Evolutionary conservation across 371 early-diverging fungal species (phyloP), one percentile per base, ranked within the genome.

Genomic region (Umbelopsis sp.): DNA sequence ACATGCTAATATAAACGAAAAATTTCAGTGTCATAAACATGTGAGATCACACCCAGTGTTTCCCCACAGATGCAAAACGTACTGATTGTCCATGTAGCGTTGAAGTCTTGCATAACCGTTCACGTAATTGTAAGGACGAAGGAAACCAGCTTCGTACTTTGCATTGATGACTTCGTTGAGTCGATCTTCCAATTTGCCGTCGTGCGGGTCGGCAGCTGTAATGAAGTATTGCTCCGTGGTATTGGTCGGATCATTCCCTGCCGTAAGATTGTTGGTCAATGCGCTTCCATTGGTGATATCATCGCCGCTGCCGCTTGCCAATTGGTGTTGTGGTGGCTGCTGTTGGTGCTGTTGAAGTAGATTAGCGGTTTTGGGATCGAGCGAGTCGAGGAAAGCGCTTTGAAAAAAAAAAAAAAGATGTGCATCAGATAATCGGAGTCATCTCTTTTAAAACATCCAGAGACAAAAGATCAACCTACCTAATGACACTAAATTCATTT

Each of bases 121-220:
- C 68, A 94, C 93, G 80, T 96, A 96, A 78, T 97, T 95, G 86
- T 94, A 96, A 1, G 98, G 98, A 69, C 93, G 94, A 37, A 97
- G 81, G 66, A 95, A 86, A 0, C 98, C 98, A 4, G 97, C 96
- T 65, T 96, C 94, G 70, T 92, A 95, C 77, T 97, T 97, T 35
- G 96, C 95, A 73, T 91, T 91, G 76, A 97, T 93, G 37, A 96
- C 92, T 72, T 96, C 92, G 44, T 87, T 93, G 65, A 96, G 80
- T 57, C 94, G 90, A 68, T 94, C 95, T 72, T 93, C 92, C 12
- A 87, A 77, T 29, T 92, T 87, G 12, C 92, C 93, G 69, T 95
- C 96, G 1, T 83, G 82, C 0, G 96, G 96, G 77, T 97, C 94
- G 1, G 96, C 96, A 0, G 95, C 95, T 6, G 93, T 94, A 64